Base-by-base conservation (phyloP, 2,329 filamentous ascomycete species). In the Xylaria digitata region DNA sequence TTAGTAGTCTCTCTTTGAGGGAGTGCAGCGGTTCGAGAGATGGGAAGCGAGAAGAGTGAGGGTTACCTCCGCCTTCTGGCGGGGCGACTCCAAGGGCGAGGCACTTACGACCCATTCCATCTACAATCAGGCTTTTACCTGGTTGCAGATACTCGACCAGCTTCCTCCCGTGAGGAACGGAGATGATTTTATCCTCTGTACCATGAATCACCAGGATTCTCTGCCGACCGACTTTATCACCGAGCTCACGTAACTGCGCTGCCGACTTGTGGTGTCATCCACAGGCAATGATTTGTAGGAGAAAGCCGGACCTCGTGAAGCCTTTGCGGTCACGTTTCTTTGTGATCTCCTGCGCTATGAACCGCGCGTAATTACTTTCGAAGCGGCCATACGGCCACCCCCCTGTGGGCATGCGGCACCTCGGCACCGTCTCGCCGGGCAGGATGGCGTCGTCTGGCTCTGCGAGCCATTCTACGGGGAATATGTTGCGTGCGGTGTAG, bases 131-230 rank as follows among this genome's bases (percentile, higher is more conserved):
- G 40, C 85, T 15, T 52, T 54, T 69, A 2, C 82, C 88, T 1
- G 92, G 92, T 71, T 83, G 67, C 30, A 97, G 74, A 50, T 86
- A 85, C 57, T 87, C 83, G 64, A 91, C 87, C 70, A 97, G 78
- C 77, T 90, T 86, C 74, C 87, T 81, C 0, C 88, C 93, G 75
- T 96, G 92, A 6, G 85, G 85, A 54, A 90, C 83, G 4, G 86
- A 87, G 71, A 97, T 90, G 91, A 97, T 94, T n/a, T 83, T 82
- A 78, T 97, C 94, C 9, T 80, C 79, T 0, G 86, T 89, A 7
- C 94, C 94, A 78, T 97, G 93, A 71, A 95, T 78, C 5, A 97
- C 87, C 72, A 92, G 78, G 70, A 97, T 94, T 37, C 93, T 82
- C 70, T 90, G 86, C 60, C 92, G 84, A 0, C 92, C 92, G 0